These are phyloP conservation scores for Epichloe gansuensis DNA, from an alignment of 2,329 filamentous ascomycete species.

Conservation along the genomic window DNA sequence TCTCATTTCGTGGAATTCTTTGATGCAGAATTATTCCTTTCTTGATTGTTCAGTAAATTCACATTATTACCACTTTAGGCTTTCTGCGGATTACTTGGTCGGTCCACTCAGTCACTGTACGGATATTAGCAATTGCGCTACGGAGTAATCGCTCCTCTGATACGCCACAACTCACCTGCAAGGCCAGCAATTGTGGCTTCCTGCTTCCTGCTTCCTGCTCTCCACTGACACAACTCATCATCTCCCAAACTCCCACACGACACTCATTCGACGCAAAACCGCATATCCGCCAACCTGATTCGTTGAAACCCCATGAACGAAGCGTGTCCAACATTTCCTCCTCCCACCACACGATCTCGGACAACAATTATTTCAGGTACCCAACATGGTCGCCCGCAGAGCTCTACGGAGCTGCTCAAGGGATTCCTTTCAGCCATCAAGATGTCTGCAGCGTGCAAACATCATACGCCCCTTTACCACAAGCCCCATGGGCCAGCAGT, in stretches of 20 bases:
- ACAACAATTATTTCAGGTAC: background rate
- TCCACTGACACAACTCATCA: background rate
- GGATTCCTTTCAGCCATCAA: conserved; percentile 11
- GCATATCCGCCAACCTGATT: background rate
- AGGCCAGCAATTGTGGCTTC: too few relatives aligned
- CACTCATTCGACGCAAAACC: background rate
- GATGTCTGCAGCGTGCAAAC: conserved; percentile 6
- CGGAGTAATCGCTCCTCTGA: too few relatives aligned
- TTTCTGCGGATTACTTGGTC: background rate
- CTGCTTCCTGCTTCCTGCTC: too few relatives aligned
- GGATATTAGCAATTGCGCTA: background rate
- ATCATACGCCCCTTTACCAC: conserved; percentile 17
- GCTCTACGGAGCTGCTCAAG: conserved; percentile 17
- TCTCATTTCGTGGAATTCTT: background rate
- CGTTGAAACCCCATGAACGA: background rate
- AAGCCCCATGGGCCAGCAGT: conserved; percentile 13
- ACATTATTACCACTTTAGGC: background rate
- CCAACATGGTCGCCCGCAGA: conserved; percentile 18
- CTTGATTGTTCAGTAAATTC: background rate
- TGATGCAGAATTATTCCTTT: background rate
- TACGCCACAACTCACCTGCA: background rate
- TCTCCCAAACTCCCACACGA: background rate
- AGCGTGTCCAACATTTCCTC: background rate
- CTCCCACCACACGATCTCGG: background rate
- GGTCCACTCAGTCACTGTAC: background rate